Evolutionary conservation across 2,329 filamentous ascomycete species (phyloP).

Genomic region (Verticillium klebahnii): DNA sequence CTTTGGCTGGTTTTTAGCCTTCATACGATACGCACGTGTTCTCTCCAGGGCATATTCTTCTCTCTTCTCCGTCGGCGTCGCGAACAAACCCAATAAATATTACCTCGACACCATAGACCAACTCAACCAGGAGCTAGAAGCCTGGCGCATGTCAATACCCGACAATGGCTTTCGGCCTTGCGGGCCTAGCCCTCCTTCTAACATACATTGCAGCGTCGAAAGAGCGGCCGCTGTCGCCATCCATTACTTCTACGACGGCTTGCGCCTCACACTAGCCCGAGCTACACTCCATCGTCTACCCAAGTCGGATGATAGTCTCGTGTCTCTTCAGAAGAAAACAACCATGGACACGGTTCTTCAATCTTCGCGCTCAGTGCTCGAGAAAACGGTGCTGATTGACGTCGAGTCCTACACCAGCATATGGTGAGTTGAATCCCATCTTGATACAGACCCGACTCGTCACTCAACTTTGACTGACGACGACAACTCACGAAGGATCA

Average conservation of each 20-base stretch:
- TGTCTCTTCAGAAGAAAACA: constrained; percentile 10
- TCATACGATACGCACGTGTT: constrained; percentile 19
- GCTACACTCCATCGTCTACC: constrained; percentile 16
- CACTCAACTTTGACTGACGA: neutral
- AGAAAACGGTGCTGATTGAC: constrained; percentile 21
- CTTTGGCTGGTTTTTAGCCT: constrained; percentile 20
- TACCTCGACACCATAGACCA: constrained; percentile 21
- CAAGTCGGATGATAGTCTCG: constrained; percentile 6
- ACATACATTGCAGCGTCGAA: constrained; percentile 4
- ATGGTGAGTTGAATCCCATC: constrained; percentile 13
- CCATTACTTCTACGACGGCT: constrained; percentile 22
- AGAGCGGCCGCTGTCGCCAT: constrained; percentile 1
- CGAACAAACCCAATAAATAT: constrained; percentile 16
- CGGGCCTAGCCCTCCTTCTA: constrained; percentile 1
- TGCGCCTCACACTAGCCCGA: constrained; percentile 19
- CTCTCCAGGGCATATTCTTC: constrained; percentile 22
- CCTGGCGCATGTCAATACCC: constrained; percentile 22
- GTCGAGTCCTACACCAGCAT: constrained; percentile 22
- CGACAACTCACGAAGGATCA: constrained; percentile 16
- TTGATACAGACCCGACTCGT: neutral
- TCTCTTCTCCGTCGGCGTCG: constrained; percentile 22
- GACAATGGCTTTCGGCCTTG: constrained; percentile 12
- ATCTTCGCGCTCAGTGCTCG: constrained; percentile 20
- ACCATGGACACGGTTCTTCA: constrained; percentile 10
- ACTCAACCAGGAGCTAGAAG: constrained; percentile 19